phyloP scores from a whole-genome alignment of 2,329 filamentous ascomycete genomes.

The Botrytis byssoidea region DNA sequence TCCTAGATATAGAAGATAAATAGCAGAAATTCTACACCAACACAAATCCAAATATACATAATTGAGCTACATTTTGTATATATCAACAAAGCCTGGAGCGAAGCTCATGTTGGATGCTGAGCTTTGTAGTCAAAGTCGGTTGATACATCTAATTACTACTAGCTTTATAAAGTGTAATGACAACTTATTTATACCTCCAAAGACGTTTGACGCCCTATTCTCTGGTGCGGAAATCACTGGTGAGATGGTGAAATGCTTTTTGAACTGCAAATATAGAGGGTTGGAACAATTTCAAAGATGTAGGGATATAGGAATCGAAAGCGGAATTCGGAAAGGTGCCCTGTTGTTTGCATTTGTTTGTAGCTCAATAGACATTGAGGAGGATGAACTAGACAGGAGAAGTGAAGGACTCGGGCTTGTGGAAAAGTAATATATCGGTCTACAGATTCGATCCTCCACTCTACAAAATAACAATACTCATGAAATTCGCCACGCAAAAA shows the following conservation, averaged over 20 bases:
- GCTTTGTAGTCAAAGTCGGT: not conserved
- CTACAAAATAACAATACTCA: too few relatives aligned
- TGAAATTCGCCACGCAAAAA: too few relatives aligned
- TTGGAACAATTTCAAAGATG: too few relatives aligned
- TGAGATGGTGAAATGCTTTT: not conserved
- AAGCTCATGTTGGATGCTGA: not conserved
- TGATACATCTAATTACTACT: not conserved
- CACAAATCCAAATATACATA: not conserved
- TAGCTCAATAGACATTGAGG: too few relatives aligned
- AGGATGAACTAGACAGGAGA: too few relatives aligned
- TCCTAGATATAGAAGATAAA: not conserved
- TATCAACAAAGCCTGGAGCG: not conserved
- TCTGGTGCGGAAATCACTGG: not conserved
- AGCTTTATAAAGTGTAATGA: not conserved
- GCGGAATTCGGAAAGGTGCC: not conserved
- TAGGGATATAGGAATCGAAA: not conserved
- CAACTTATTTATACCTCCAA: too few relatives aligned
- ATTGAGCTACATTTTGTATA: not conserved
- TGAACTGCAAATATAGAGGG: not conserved
- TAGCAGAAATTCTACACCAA: not conserved
- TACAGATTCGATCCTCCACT: too few relatives aligned
- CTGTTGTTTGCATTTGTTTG: too few relatives aligned
- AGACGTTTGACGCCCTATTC: not conserved
- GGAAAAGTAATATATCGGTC: not conserved
- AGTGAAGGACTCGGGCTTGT: too few relatives aligned